A percentile compares a stretch with the other conserved stretches of the same genome.
Conservation (phyloP, 2,329 filamentous ascomycete species). For the Lachnellula suecica region DNA sequence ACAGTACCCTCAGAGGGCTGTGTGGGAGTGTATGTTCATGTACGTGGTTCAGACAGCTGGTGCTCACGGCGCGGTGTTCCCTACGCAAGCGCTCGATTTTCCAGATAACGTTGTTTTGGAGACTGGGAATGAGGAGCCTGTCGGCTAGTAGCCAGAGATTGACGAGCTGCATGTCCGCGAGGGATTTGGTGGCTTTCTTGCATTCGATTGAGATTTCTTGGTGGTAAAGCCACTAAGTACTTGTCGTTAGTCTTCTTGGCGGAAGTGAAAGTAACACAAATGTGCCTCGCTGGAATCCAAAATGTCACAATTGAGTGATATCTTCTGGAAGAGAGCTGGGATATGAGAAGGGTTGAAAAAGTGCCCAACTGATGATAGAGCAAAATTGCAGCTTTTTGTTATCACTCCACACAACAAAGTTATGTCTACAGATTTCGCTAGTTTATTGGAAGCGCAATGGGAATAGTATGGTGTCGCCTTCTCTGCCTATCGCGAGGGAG, state of each 20-base stretch:
- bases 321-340: too few species aligned
- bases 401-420: too few species aligned
- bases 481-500: not conserved
- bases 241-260: too few species aligned
- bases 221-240: not conserved
- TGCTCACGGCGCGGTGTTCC: not conserved
- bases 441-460: too few species aligned
- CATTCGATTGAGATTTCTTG: not conserved
- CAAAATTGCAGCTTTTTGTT: too few species aligned
- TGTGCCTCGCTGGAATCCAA: not conserved
- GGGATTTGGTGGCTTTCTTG: not conserved
- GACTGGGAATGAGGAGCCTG: constrained; percentile 4
- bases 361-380: too few species aligned
- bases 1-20: not conserved
- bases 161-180: not conserved
- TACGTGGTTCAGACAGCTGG: not conserved
- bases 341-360: too few species aligned
- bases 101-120: constrained; percentile 6
- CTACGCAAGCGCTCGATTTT: constrained; percentile 1
- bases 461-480: too few species aligned
- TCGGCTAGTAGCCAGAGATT: constrained; percentile 13
- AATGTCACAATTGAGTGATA: not conserved
- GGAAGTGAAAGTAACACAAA: too few species aligned
- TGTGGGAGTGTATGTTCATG: not conserved
- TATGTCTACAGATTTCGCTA: too few species aligned